Conservation (phyloP, 2,329 filamentous ascomycete species). For the Beauveria scarabaeidicola region DNA sequence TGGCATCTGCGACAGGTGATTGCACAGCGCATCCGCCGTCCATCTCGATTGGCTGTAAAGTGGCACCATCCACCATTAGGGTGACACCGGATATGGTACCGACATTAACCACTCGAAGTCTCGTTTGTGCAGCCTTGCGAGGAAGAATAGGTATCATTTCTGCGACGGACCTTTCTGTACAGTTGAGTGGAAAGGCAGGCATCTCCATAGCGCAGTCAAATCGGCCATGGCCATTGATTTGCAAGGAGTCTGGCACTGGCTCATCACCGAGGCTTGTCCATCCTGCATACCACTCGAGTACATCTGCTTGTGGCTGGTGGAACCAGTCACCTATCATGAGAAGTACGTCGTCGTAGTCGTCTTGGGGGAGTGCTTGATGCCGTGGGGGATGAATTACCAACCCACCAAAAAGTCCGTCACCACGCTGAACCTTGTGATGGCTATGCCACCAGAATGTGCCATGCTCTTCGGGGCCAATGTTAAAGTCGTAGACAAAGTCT, state of each 20-base stretch:
- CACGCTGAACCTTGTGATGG: slow-evolving; percentile 40
- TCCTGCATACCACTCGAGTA: slow-evolving; percentile 20
- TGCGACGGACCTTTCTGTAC: slow-evolving; percentile 7
- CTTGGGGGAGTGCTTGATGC: slow-evolving; percentile 19
- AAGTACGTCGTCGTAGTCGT: slow-evolving; percentile 35
- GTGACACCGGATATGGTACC: slow-evolving; percentile 18
- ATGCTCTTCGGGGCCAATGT: slow-evolving; percentile 45
- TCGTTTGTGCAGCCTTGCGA: slow-evolving; percentile 4
- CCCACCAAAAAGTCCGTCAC: slow-evolving; percentile 49
- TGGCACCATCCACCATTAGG: slow-evolving; percentile 16
- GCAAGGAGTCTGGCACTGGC: slow-evolving; percentile 23
- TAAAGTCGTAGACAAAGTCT: slow-evolving; percentile 35
- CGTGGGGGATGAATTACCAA: slow-evolving; percentile 45
- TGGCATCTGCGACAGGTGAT: slow-evolving; percentile 9
- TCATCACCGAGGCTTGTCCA: slow-evolving; percentile 34
- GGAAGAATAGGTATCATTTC: slow-evolving; percentile 15
- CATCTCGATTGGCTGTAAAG: slow-evolving; percentile 15
- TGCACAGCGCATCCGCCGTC: slow-evolving; percentile 17
- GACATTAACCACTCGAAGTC: slow-evolving; percentile 18
- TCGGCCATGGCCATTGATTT: slow-evolving; percentile 27
- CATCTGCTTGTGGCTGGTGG: slow-evolving; percentile 31
- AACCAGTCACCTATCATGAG: slow-evolving; percentile 39
- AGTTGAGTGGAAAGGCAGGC: slow-evolving; percentile 18
- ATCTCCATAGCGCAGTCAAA: slow-evolving; percentile 24
- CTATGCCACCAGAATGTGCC: slow-evolving; percentile 53